Base-by-base conservation (phyloP, 306 rosid genomes). In the Cucurbita ficifolia region DNA sequence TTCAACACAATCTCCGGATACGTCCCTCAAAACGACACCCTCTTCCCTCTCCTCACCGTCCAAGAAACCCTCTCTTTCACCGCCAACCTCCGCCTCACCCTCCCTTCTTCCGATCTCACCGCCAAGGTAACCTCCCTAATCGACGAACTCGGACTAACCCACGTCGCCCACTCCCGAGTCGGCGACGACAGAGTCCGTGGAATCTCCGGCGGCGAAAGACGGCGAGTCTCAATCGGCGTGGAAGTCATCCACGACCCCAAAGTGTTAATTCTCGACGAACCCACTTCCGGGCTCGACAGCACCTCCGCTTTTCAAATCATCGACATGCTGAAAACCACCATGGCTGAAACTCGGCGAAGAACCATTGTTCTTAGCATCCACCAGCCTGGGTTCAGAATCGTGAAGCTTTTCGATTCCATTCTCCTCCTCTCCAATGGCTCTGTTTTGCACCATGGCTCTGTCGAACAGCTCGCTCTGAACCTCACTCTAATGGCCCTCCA, bases 231-330 rank as follows among this genome's bases (percentile, higher is more conserved):
- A 4, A 94, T 90, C 24, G 98, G 98, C 33, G 97, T 90, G 21
- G 98, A 94, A 62, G 94, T 94, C 59, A 86, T 94, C 43, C 98
- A 94, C 73, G 92, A 94, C 68, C 98, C 98, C 0, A 84, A 83
- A 76, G 95, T 94, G 53, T 60, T 90, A 58, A 85, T 94, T 72
- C 88, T 94, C 43, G 98, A 94, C 61, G 98, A 94, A 51, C 98
- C 98, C 35, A 94, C 98, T 80, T 94, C 98, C 7, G 98, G 98
- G 3, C 96, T 94, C 39, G 98, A 94, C 75, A 94, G 98, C 54
- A 86, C 88, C 12, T 89, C 96, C 0, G 98, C 98, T 1, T 82
- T 90, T 50, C 98, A 94, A 81, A 90, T 90, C 38, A 86, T 88
- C 62, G 92, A 89, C 54, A 86, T 94, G 97, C 85, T 94, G 8